phyloP scores from a whole-genome alignment of 2,329 filamentous ascomycete species.

The Fusarium nelsonii region DNA sequence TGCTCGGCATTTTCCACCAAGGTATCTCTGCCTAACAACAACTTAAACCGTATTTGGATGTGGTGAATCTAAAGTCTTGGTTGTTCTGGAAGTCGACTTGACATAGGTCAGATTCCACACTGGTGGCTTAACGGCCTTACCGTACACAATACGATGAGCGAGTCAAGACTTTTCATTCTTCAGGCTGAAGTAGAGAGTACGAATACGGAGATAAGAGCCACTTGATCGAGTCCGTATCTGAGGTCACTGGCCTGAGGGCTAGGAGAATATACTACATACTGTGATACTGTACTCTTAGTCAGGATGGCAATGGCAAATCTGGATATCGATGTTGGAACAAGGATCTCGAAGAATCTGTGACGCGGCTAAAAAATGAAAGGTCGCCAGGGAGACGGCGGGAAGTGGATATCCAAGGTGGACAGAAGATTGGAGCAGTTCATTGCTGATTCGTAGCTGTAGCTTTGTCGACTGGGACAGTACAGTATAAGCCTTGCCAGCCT shows the following conservation, averaged over 20 bases:
- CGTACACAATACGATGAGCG: neutral
- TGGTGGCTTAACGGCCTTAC: neutral
- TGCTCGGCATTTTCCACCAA: neutral
- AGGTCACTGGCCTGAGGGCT: constrained; percentile 3
- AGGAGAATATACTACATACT: no score
- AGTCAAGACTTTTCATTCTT: constrained; percentile 23
- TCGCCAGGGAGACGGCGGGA: constrained; percentile 44
- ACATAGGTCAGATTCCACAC: neutral
- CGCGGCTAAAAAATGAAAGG: constrained; percentile 8
- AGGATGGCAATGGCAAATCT: constrained; percentile 8
- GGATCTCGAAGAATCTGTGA: constrained; percentile 23
- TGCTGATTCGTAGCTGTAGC: constrained; percentile 13
- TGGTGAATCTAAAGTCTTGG: neutral
- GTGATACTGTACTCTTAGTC: neutral
- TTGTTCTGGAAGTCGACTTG: constrained; percentile 3
- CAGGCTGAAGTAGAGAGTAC: constrained; percentile 23
- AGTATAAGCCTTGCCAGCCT: constrained; percentile 18
- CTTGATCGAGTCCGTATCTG: neutral
- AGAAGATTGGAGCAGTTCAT: constrained; percentile 26
- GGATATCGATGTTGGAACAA: constrained; percentile 8
- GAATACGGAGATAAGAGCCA: constrained; percentile 30
- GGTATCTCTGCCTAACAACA: neutral
- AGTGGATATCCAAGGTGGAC: constrained; percentile 40
- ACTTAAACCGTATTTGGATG: neutral
- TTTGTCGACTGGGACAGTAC: neutral